phyloP scores from a whole-genome alignment of 176 grass and related monocot genomes.

The Musa itinerans region DNA sequence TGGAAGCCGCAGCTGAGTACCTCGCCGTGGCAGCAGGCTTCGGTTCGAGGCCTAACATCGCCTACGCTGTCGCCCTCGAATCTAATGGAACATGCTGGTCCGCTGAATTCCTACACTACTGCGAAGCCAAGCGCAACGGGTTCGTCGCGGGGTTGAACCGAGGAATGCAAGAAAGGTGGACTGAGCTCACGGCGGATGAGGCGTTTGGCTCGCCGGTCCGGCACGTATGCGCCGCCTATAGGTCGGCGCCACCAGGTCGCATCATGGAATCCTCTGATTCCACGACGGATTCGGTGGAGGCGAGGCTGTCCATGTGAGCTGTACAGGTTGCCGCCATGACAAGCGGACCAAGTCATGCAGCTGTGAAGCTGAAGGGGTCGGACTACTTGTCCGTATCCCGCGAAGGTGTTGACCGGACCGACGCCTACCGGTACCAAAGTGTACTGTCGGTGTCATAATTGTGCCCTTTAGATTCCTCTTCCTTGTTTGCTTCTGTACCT shows the following conservation, averaged over 20 bases:
- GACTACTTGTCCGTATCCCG: too few relatives aligned
- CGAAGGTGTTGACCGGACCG: too few relatives aligned
- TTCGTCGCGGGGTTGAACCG: constrained; percentile 30
- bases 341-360: too few relatives aligned
- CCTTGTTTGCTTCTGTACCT: too few relatives aligned
- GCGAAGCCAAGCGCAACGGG: background rate
- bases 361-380: too few relatives aligned
- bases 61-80: background rate
- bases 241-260: constrained; percentile 3
- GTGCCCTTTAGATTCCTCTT: too few relatives aligned
- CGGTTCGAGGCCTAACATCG: background rate
- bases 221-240: constrained; percentile 14
- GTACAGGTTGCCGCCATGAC: too few relatives aligned
- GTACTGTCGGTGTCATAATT: too few relatives aligned
- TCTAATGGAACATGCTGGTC: constrained; percentile 11
- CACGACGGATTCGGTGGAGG: background rate
- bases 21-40: constrained; percentile 6
- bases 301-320: too few relatives aligned
- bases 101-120: background rate
- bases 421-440: too few relatives aligned
- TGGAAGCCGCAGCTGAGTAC: constrained; percentile 24
- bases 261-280: constrained; percentile 7
- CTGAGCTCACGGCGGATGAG: background rate
- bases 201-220: constrained; percentile 12
- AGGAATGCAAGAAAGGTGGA: constrained; percentile 12